Evolutionary conservation across 2,329 filamentous ascomycete genomes (phyloP).

Genomic region (Clathrospora elynae): DNA sequence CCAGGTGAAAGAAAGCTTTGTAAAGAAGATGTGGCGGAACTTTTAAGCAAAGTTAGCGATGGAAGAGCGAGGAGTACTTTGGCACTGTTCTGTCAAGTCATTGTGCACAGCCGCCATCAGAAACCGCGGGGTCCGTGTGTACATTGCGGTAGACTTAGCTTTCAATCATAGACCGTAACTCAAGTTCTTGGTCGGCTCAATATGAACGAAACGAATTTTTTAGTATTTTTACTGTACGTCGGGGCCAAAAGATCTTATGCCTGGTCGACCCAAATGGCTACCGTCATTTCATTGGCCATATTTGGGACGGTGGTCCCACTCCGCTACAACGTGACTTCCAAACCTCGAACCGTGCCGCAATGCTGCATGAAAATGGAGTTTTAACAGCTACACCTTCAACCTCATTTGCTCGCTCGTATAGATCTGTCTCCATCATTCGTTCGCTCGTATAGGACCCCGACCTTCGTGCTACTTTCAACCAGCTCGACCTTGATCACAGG

Average conservation of each 20-base stretch:
- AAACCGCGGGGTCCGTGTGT: no score
- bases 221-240: no score
- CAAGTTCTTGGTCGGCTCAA: no score
- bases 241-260: not conserved
- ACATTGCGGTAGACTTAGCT: no score
- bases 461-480: not conserved
- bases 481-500: not conserved
- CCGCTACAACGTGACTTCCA: no score
- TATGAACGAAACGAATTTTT: not conserved
- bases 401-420: slow-evolving; percentile 12
- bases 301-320: no score
- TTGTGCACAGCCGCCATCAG: no score
- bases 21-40: slow-evolving; percentile 18
- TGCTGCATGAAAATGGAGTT: slow-evolving; percentile 11
- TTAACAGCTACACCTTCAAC: slow-evolving; percentile 3
- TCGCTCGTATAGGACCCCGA: slow-evolving; percentile 3
- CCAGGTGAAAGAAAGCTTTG: slow-evolving; percentile 14
- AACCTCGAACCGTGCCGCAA: slow-evolving; percentile 7
- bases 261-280: not conserved
- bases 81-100: no score
- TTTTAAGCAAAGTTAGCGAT: no score
- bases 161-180: no score
- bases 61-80: no score
- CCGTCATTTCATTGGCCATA: not conserved
- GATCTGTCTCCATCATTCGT: not conserved